Evolutionary conservation across 208 protist genomes (phyloP), one percentile per base, ranked within the genome.

Genomic region (Perkinsela sp.): DNA sequence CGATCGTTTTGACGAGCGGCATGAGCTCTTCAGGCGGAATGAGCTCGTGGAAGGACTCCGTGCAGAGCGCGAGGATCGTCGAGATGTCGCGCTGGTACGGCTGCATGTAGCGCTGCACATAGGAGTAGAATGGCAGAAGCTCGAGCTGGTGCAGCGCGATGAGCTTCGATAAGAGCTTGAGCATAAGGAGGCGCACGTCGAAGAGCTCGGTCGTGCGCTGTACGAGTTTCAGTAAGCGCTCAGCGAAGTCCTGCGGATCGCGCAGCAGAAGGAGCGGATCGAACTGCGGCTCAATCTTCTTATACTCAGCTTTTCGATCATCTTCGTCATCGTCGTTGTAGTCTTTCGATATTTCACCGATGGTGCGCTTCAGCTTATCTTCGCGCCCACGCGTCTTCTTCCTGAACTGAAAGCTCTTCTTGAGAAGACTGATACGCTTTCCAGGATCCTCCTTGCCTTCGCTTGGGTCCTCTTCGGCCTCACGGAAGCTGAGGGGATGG

Each of bases 71-170:
- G 1, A 98, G 78, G n/a, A 97, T 76, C 70, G 89, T 78, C 22
- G 94, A 96, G 13, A 96, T 83, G 69, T 97, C 81, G 30, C 94
- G 78, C 76, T 98, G 94, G 30, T 93, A 88, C 1, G 95, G 93
- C 75, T 95, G 82, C 73, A 96, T 79, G 82, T 97, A 97, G 13
- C 89, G 84, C 75, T 95, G 88, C 22, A 97, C 68, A 70, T 90
- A 97, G 22, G 87, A 81, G 78, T 97, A 98, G 29, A 97, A 91
- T 31, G 93, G 91, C 31, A 96, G 83, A 32, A 97, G 74, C 1
- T 96, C 72, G 16, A 98, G 82, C 70, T 97, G 84, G 76, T 98
- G 89, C 72, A 87, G 79, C 1, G 80, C 88, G 30, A 98, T 83
- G 16, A 92, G 74, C 66, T 93, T 84, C 28, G 91, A 92, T 75